Evolutionary conservation across 805 yeast species (phyloP), one percentile per base, ranked within the genome.

Genomic region (Candida ipomoeae): DNA sequence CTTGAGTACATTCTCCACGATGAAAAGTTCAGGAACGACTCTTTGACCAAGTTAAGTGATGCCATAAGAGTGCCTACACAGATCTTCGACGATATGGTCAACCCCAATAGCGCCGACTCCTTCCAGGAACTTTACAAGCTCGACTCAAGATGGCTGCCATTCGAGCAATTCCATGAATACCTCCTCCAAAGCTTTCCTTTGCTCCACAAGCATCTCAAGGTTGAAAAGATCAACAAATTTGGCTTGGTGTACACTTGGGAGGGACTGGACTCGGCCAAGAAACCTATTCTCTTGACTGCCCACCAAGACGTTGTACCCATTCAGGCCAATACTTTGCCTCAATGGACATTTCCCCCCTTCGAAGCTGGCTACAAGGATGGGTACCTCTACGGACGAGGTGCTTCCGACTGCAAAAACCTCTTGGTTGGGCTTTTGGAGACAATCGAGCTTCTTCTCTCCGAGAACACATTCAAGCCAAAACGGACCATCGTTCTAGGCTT

Each of bases 281-380:
- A 84, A 62, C 95, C 96, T 13, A 57, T 83, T 26, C 61, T 88
- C 66, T 70, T 87, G 46, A 80, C 85, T 60, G 91, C 92, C 1
- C 96, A 88, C 63, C 85, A 81, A 64, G 95, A 87, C 60, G 88
- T 84, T 4, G 96, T 88, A 21, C 95, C 96, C 1, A 85, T 86
- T 8, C 86, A 82, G 57, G 63, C 66, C 13, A 78, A 75, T 31
- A 81, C 89, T 0, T 65, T 74, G 47, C 65, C 62, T 26, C 71
- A 79, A 49, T 88, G 95, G 95, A 68, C 69, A 0, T 73, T 80
- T 61, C 83, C 83, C 10, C 95, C 96, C 2, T 85, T 81, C 51
- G 68, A 55, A 3, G 77, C 69, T 1, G 70, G 77, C 58, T 87
- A 71, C 61, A 95, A 89, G 58, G 90, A 89, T 2, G 59, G 61